Conservation (phyloP, 345 rosid genomes). For the Brassica juncea region DNA sequence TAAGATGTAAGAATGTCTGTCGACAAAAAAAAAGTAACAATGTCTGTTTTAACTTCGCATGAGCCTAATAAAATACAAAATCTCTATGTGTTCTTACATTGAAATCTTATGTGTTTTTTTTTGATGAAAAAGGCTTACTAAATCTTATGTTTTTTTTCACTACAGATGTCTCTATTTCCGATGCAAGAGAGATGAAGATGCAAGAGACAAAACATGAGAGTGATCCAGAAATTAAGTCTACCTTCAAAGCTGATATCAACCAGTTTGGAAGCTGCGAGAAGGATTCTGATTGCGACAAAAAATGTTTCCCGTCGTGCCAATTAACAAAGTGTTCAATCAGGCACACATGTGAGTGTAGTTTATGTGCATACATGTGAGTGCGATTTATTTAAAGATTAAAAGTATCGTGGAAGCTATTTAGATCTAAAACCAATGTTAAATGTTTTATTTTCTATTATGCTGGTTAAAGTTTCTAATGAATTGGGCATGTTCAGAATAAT, state of each 20-base stretch:
- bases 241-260: slow-evolving; percentile 6
- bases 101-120: neutral
- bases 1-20: no score
- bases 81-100: no score
- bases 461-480: neutral
- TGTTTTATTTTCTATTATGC: neutral
- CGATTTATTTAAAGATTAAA: neutral
- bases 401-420: neutral
- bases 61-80: neutral
- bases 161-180: neutral
- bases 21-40: no score
- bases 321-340: neutral
- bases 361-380: neutral
- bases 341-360: slow-evolving; percentile 16
- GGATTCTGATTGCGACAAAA: slow-evolving; percentile 3
- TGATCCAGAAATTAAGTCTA: neutral
- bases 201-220: slow-evolving; percentile 4
- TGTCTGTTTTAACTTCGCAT: neutral
- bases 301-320: slow-evolving; percentile 5
- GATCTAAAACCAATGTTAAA: neutral
- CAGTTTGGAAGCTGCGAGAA: slow-evolving; percentile 12
- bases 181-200: slow-evolving; percentile 15
- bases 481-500: neutral
- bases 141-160: neutral
- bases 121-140: no score